These are phyloP conservation scores for Suillus weaverae DNA, from an alignment of 768 basidiomycete genomes.

Conservation along the genomic window DNA sequence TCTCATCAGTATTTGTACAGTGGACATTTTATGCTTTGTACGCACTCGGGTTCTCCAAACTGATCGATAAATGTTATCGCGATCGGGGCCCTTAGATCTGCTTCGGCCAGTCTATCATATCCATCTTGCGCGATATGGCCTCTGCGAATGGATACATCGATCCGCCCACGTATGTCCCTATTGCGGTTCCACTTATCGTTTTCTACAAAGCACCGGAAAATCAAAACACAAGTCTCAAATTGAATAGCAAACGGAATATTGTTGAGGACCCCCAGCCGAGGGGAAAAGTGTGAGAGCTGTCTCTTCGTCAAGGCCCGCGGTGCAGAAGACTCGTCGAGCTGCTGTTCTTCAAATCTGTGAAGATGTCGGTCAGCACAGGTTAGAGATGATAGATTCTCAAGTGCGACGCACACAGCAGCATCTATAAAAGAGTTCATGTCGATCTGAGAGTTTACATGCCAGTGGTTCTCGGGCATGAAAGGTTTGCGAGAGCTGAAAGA, in stretches of 20 bases:
- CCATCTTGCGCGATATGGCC: conserved; percentile 86
- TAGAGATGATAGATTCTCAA: neutral
- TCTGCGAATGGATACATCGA: conserved; percentile 47
- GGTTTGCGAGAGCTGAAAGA: conserved; percentile 69
- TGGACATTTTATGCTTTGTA: conserved; percentile 10
- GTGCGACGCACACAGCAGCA: conserved; percentile 71
- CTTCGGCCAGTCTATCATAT: conserved; percentile 78
- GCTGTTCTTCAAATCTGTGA: conserved; percentile 64
- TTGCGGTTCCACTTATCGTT: conserved; percentile 49
- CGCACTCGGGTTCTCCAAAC: conserved; percentile 83
- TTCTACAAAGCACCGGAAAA: conserved; percentile 82
- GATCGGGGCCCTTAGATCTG: conserved; percentile 78
- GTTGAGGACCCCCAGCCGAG: conserved; percentile 86
- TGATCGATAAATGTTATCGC: conserved; percentile 93
- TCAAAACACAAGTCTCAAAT: conserved; percentile 85
- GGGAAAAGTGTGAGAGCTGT: conserved; percentile 58
- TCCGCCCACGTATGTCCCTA: conserved; percentile 19
- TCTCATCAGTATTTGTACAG: conserved; percentile 7
- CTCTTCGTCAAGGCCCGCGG: conserved; percentile 55
- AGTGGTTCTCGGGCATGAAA: conserved; percentile 83
- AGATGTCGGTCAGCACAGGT: neutral
- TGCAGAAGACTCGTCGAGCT: conserved; percentile 34
- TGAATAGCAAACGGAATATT: conserved; percentile 96
- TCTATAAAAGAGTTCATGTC: conserved; percentile 77
- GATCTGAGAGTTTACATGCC: conserved; percentile 67